A percentile compares a stretch with the other conserved stretches of the same genome.
Evolutionary conservation across 495 filamentous ascomycete genomes (phyloP).

Genomic region (Penicillium parvum): DNA sequence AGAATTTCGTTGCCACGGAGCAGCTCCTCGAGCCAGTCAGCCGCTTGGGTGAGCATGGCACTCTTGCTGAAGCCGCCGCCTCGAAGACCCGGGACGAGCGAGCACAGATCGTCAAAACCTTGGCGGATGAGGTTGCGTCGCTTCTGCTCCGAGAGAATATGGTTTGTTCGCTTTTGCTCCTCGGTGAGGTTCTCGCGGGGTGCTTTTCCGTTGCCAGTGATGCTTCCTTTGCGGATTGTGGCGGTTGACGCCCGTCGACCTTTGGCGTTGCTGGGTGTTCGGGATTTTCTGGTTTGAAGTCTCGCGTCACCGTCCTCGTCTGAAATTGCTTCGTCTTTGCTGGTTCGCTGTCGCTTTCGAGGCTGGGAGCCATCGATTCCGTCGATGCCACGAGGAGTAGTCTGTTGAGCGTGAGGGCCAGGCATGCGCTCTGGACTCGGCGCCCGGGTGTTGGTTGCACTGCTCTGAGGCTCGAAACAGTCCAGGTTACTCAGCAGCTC

Average conservation of each 20-base stretch:
- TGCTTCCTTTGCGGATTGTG: conserved; percentile 27
- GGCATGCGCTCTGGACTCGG: conserved; percentile 48
- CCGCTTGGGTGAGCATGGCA: conserved; percentile 64
- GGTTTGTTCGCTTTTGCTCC: conserved; percentile 80
- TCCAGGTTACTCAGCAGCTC: conserved; percentile 51
- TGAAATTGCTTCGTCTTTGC: conserved; percentile 37
- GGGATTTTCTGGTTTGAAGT: conserved; percentile 48
- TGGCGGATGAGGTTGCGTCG: conserved; percentile 72
- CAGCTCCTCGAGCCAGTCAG: conserved; percentile 70
- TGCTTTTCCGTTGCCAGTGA: conserved; percentile 39
- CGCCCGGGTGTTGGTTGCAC: conserved; percentile 53
- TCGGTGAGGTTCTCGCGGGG: conserved; percentile 74
- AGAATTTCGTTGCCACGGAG: conserved; percentile 59
- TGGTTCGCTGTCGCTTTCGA: conserved; percentile 33
- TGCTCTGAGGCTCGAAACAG: conserved; percentile 50
- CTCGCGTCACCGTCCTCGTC: conserved; percentile 38
- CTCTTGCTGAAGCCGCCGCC: conserved; percentile 75
- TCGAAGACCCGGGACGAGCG: conserved; percentile 66
- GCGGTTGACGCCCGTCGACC: conserved; percentile 32
- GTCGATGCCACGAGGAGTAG: conserved; percentile 3
- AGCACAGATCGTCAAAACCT: conserved; percentile 67
- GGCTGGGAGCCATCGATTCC: conserved; percentile 28
- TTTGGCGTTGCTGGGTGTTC: conserved; percentile 30
- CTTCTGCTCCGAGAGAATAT: conserved; percentile 86
- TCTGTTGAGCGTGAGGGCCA: conserved; percentile 10